Base-by-base conservation (phyloP, 2,329 filamentous ascomycete species). In the Nothophaeocryptopus gaeumannii region DNA sequence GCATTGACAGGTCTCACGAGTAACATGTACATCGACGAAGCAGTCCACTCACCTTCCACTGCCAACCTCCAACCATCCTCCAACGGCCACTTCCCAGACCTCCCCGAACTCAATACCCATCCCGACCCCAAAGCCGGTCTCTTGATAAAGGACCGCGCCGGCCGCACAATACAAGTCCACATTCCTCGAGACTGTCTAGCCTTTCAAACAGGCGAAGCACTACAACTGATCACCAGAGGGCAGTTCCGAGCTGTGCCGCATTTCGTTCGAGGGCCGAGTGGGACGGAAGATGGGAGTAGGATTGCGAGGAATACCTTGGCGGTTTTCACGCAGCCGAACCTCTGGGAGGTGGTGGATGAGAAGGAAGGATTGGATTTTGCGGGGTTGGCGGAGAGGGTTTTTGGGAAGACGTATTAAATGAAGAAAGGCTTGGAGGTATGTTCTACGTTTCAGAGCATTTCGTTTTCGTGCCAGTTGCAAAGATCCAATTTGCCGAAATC, bases 321-420 rank as follows among this genome's bases (percentile, higher is more conserved):
- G 0, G 90, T 97, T 8, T 99, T 97, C 66, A 99, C 92, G 51
- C 93, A 99, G 78, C 93, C 93, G 16, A 96, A 96, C 73, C 70
- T 97, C 53, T 87, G 81, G 61, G 88, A 91, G 60, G 79, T 83
- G 71, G 85, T 92, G 11, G 88, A 92, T 64, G 78, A 81, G 50
- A 75, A 80, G 65, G 76, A 83, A 49, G 86, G 15, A 15, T 11
- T 54, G 49, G 45, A 53, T 30, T 60, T 60, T 50, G 55, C 58
- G 8, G 58, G 47, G 2, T 39, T 60, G 43, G 53, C 53, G 41
- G 53, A 42, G 45, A 47, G 47, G 47, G 41, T 60, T 9, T 60
- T 60, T 45, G 53, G 34, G 39, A 58, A 51, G 47, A 59, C 57
- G 8, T 57, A 57, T 47, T 57, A 42, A 53, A 14, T 57, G 45